Base-by-base conservation (phyloP, 768 basidiomycete genomes). In the Suillus paluster region DNA sequence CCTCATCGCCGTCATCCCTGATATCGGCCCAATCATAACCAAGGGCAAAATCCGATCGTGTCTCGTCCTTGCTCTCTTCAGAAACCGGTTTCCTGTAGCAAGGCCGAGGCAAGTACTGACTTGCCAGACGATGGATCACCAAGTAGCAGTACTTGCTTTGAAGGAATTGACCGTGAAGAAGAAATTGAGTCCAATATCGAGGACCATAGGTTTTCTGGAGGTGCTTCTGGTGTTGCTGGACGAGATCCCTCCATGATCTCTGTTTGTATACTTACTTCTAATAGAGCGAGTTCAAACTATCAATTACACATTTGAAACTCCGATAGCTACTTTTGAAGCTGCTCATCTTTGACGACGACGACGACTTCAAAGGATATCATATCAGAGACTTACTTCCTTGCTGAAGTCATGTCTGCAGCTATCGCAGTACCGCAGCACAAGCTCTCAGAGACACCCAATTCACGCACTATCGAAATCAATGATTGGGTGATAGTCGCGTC, bases 21-120 rank as follows among this genome's bases (percentile, higher is more conserved):
- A 97, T 85, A 70, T 97, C 92, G 4, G 92, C 83, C 83, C 94
- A 97, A 67, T 96, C 92, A 71, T 96, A 99, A 42, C 95, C 95
- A 66, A 98, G 73, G 0, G 94, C 93, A 75, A 96, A 90, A 68
- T 95, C 93, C 9, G 80, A 79, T 59, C 82, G 81, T 50, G 84
- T 80, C 62, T 86, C 85, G 64, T 86, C 85, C 66, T 84, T 84
- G 52, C 75, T 78, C 60, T 84, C 85, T 60, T 87, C 85, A 56
- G 78, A 66, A n/a, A 73, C 70, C 12, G 84, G 79, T 73, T 89
- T 92, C n/a, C 70, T 91, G 86, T 33, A 94, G 80, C 1, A 94
- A 75, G 1, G 90, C 89, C 48, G 89, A 82, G 1, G 85, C 85
- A 27, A 96, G 76, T 1, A 88, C 82, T 1, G 89, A 91, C 73